These are phyloP conservation scores for Cochlearia excelsa DNA, from an alignment of 345 rosid species.

Conservation along the genomic window DNA sequence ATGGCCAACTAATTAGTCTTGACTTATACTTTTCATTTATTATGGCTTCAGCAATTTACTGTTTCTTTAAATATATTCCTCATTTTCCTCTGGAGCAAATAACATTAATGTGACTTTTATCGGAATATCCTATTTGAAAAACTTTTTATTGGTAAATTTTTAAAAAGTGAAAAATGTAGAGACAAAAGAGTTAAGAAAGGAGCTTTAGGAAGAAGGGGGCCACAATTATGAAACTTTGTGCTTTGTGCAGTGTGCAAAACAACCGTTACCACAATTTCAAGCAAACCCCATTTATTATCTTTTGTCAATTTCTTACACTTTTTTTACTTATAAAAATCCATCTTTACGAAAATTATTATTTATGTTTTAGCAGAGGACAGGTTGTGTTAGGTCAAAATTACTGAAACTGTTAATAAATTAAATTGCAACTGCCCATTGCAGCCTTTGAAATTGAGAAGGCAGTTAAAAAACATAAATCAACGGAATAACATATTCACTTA, in stretches of 20 bases:
- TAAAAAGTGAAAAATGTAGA: constrained; percentile 1
- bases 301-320: constrained; percentile 31
- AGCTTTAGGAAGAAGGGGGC: constrained; percentile 34
- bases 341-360: not conserved
- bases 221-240: constrained; percentile 43
- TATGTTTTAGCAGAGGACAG: constrained; percentile 19
- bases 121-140: no score
- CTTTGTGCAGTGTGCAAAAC: constrained; percentile 50
- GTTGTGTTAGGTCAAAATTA: constrained; percentile 30
- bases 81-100: no score
- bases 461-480: not conserved
- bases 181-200: constrained; percentile 40
- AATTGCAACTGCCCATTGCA: constrained; percentile 32
- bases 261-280: constrained; percentile 13
- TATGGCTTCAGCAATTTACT: no score
- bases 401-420: constrained; percentile 15
- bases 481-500: no score
- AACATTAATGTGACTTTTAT: no score
- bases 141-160: not conserved
- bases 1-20: no score
- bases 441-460: constrained; percentile 29
- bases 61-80: no score
- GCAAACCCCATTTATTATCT: constrained; percentile 35
- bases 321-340: constrained; percentile 5
- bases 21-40: no score